Evolutionary conservation across 208 protist species (phyloP), one percentile per base, ranked within the genome.

Genomic region (Phytomonas sp.): DNA sequence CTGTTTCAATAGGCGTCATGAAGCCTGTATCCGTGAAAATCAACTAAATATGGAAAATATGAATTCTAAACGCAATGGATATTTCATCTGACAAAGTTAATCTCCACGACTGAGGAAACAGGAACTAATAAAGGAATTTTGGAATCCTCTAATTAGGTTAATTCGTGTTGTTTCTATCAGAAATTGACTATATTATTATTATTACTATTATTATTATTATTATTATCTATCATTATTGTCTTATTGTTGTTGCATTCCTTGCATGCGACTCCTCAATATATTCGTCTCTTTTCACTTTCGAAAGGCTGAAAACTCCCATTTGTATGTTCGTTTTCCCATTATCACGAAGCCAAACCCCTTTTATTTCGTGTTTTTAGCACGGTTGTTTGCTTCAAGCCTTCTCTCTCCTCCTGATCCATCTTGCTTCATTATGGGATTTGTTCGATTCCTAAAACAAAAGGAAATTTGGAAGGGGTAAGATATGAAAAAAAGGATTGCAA

Each of bases 361-460:
- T 72, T 36, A 26, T 37, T 5, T 36, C 3, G 26, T 15, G n/a
- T 0, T 59, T 73, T 64, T 66, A 60, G 2, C 6, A 28, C 29
- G 4, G 9, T 17, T 59, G 31, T n/a, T 73, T 67, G 15, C 40
- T 31, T 73, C 67, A 15, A 29, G 15, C 40, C 59, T 59, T 63
- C 31, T 56, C 43, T 46, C 29, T 69, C 51, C 33, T 73, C 20
- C n/a, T 75, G 7, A 64, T 43, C 46, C 62, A 36, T 66, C 69
- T 68, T 70, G 64, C 62, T 70, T 23, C 64, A 40, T 67, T 68
- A 20, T 60, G 43, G 30, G 3, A 11, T 51, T 51, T 17, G 13
- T 51, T 51, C 20, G 2, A 51, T 51, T 20, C 40, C 13, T 63
- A 64, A 64, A 8, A 13, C 28, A 60, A 68, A 68, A 66, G 33